phyloP scores from a whole-genome alignment of 2,329 filamentous ascomycete species.

The Diaporthe ilicicola region DNA sequence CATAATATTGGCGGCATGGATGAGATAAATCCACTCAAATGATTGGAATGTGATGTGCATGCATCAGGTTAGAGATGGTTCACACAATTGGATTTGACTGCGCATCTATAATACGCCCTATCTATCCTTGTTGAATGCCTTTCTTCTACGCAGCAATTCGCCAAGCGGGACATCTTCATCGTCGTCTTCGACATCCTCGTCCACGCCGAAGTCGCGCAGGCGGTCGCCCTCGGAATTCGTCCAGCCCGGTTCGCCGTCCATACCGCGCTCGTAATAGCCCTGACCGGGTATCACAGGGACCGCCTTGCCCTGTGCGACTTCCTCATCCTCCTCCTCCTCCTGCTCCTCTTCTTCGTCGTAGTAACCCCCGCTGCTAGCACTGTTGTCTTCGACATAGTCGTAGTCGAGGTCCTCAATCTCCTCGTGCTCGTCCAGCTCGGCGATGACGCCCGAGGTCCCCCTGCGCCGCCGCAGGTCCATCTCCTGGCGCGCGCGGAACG shows the following conservation, averaged over 20 bases:
- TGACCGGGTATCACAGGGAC: slow-evolving; percentile 28
- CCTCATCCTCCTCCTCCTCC: slow-evolving; percentile 48
- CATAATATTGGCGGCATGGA: background rate
- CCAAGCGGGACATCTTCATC: slow-evolving; percentile 74
- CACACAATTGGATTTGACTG: background rate
- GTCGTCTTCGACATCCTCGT: slow-evolving; percentile 65
- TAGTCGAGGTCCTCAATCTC: slow-evolving; percentile 53
- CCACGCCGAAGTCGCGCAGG: slow-evolving; percentile 80
- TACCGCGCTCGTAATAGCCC: slow-evolving; percentile 39
- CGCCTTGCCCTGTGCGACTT: slow-evolving; percentile 36
- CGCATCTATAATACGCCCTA: background rate
- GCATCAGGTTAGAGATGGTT: background rate
- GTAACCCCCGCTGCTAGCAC: slow-evolving; percentile 36
- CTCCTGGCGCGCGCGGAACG: slow-evolving; percentile 59
- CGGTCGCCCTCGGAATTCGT: slow-evolving; percentile 79
- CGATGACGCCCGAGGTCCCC: slow-evolving; percentile 50
- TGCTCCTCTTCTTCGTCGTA: slow-evolving; percentile 68
- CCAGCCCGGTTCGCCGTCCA: slow-evolving; percentile 69
- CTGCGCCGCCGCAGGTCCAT: slow-evolving; percentile 52
- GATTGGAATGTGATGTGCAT: too few relatives aligned
- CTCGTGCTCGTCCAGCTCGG: slow-evolving; percentile 63
- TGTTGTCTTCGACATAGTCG: slow-evolving; percentile 22
- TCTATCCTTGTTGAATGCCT: slow-evolving; percentile 39
- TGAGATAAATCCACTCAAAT: background rate
- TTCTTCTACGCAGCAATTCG: slow-evolving; percentile 69